Base-by-base conservation (phyloP, 805 yeast genomes). In the Kregervanrija delftensis region DNA sequence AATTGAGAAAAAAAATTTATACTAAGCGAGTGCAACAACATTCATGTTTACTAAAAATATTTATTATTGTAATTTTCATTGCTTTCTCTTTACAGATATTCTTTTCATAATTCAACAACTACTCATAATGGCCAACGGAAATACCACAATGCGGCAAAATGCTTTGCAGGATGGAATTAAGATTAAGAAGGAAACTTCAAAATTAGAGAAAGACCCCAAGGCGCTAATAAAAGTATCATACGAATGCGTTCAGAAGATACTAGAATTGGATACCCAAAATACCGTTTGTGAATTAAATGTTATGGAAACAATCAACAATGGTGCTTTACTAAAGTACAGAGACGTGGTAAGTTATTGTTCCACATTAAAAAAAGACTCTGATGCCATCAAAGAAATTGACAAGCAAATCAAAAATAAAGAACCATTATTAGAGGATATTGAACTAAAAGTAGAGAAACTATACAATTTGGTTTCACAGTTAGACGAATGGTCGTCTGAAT, bases 401-500 rank as follows among this genome's bases (percentile, higher is more conserved):
- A 28, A 33, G 9, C 37, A 38, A 14, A 22, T 52, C 12, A 41
- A 40, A 4, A 39, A 37, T 5, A 37, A 38, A 13, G 42, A 43
- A 3, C 37, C 43, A 8, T 49, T 58, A n/a, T 35, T 72, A 9
- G 55, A 50, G 12, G 42, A 42, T 8, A 38, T 72, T 11, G 75
- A 71, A 42, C 37, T 49, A 2, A 56, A 63, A 33, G 67, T 74
- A 2, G 63, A 57, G 3, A 66, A 67, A 34, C 57, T 79, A 31
- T 77, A 73, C 40, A 59, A 55, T 2, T 50, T 84, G 3, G 71
- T 75, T 10, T 61, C 64, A 17, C 89, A 85, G 50, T 54, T 85
- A 33, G 86, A 82, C 45, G 74, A 71, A 47, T 81, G 84, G 77
- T 70, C 81, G 5, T 60, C 66, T 22, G 86, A 81, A 52, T 53